Conservation (phyloP, 768 basidiomycete species). For the Suillus subaureus region DNA sequence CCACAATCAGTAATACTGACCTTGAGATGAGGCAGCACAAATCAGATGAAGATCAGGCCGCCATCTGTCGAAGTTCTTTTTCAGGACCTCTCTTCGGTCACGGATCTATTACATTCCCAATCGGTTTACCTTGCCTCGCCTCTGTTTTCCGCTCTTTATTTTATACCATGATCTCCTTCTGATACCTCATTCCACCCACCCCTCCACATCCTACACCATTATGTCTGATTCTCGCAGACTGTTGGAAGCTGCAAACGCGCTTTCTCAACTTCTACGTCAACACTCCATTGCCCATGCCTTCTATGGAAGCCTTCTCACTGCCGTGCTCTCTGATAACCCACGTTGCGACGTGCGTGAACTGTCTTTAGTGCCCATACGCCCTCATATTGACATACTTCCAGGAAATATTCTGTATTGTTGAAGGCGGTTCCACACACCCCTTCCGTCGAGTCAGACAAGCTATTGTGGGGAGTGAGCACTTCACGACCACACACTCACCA, state of each 20-base stretch:
- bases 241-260: constrained; percentile 74
- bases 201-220: constrained; percentile 30
- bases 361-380: neutral
- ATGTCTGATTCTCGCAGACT: constrained; percentile 75
- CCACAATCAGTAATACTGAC: constrained; percentile 27
- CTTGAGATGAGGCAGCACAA: constrained; percentile 12
- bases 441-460: constrained; percentile 84
- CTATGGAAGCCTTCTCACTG: constrained; percentile 73
- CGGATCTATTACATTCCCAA: constrained; percentile 56
- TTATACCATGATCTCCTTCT: constrained; percentile 49
- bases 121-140: constrained; percentile 39
- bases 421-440: constrained; percentile 70
- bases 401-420: constrained; percentile 87
- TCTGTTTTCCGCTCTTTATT: constrained; percentile 43
- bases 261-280: constrained; percentile 63
- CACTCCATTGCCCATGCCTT: constrained; percentile 77
- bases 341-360: constrained; percentile 60
- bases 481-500: constrained; percentile 72
- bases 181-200: constrained; percentile 33
- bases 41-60: constrained; percentile 34
- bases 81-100: constrained; percentile 44
- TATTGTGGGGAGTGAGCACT: constrained; percentile 60
- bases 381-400: constrained; percentile 32
- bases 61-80: constrained; percentile 38
- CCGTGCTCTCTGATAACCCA: constrained; percentile 65